Conservation (phyloP, 73 alveolate genomes). For the Paramecium octaurelia region DNA sequence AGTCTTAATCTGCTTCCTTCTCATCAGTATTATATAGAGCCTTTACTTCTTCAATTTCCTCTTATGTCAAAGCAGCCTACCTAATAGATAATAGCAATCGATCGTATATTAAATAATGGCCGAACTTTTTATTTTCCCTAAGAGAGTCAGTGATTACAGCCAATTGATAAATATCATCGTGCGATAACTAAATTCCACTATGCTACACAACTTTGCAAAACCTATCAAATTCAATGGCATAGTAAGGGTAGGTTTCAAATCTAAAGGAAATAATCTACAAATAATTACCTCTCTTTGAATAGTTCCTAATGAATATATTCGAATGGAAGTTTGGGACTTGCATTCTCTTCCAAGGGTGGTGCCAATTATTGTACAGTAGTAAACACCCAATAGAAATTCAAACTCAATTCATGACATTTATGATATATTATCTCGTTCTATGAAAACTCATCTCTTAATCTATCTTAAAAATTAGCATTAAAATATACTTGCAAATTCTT, state of each 20-base stretch:
- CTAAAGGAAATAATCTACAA: neutral
- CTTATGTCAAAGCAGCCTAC: neutral
- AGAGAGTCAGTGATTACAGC: neutral
- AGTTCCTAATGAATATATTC: neutral
- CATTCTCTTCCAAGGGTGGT: slow-evolving; percentile 61
- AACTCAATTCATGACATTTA: slow-evolving; percentile 45
- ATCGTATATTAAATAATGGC: slow-evolving; percentile 12
- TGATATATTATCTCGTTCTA: neutral
- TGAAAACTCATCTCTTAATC: neutral
- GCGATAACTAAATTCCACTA: slow-evolving; percentile 26
- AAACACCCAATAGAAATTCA: slow-evolving; percentile 50
- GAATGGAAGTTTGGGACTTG: slow-evolving; percentile 48
- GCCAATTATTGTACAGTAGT: slow-evolving; percentile 51
- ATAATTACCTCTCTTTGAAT: neutral
- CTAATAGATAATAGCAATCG: neutral
- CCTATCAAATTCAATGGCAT: slow-evolving; percentile 46
- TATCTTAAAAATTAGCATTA: neutral
- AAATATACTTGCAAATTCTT: neutral
- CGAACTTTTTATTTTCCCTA: neutral
- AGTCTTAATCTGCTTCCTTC: slow-evolving; percentile 30
- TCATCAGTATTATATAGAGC: slow-evolving; percentile 23
- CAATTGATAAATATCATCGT: neutral
- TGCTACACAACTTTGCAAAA: slow-evolving; percentile 15
- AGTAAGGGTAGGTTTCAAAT: slow-evolving; percentile 26
- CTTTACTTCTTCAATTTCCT: slow-evolving; percentile 16